Evolutionary conservation across 1,284 basidiomycete genomes (phyloP).

Genomic region (Schizophyllum amplum): DNA sequence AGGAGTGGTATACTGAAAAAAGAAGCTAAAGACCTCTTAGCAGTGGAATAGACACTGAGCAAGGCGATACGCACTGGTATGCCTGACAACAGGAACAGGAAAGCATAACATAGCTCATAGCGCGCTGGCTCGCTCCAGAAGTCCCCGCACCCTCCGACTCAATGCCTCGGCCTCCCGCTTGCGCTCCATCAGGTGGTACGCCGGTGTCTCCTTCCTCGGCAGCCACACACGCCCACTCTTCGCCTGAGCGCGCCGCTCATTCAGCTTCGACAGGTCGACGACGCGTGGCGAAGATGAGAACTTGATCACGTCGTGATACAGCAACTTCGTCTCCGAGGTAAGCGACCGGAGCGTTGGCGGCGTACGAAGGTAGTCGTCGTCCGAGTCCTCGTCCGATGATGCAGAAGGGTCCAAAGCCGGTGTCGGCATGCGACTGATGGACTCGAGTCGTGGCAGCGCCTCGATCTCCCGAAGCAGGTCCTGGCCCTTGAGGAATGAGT

Average conservation of each 20-base stretch:
- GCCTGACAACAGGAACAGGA: background rate
- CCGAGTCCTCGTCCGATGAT: slow-evolving; percentile 52
- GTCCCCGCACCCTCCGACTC: slow-evolving; percentile 57
- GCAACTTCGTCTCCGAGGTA: slow-evolving; percentile 69
- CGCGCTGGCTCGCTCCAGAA: slow-evolving; percentile 52
- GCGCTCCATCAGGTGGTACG: slow-evolving; percentile 71
- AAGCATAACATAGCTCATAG: background rate
- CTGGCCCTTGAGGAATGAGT: slow-evolving; percentile 85
- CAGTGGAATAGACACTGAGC: background rate
- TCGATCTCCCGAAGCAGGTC: slow-evolving; percentile 81
- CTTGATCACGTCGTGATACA: slow-evolving; percentile 77
- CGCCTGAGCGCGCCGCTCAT: slow-evolving; percentile 37
- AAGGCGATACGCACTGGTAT: background rate
- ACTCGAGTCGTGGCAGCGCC: slow-evolving; percentile 55
- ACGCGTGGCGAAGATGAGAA: slow-evolving; percentile 67
- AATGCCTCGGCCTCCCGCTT: slow-evolving; percentile 67
- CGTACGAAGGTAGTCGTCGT: slow-evolving; percentile 34
- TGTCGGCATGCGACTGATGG: slow-evolving; percentile 39
- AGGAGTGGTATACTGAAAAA: background rate
- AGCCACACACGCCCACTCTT: slow-evolving; percentile 43
- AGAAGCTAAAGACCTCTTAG: no score
- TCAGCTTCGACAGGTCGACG: slow-evolving; percentile 68
- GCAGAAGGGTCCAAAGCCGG: slow-evolving; percentile 57
- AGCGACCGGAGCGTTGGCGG: slow-evolving; percentile 58
- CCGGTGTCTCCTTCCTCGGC: slow-evolving; percentile 68